Evolutionary conservation across 148 eudicot genomes (phyloP).

Genomic region (Rhododendron ovatum): DNA sequence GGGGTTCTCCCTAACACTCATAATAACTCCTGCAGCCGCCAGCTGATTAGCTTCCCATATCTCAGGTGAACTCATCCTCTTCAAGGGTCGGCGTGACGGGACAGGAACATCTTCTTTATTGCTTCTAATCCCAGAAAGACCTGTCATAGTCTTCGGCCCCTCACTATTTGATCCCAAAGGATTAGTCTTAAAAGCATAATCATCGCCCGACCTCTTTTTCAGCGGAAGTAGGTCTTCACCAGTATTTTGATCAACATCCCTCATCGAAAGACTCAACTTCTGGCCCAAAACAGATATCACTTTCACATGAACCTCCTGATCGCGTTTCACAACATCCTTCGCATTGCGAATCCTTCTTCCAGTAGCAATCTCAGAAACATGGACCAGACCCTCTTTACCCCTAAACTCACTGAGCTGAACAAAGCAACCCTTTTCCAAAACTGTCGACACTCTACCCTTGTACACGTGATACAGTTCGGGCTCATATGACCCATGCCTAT

Average conservation of each 20-base stretch:
- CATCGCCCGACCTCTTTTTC: conserved; percentile 33
- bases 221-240: too few relatives aligned
- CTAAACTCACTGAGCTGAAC: conserved; percentile 58
- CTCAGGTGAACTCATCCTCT: conserved; percentile 89
- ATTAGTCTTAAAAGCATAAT: conserved; percentile 23
- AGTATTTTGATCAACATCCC: conserved; percentile 51
- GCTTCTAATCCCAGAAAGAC: too few relatives aligned
- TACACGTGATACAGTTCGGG: conserved; percentile 65
- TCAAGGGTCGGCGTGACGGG: conserved; percentile 63
- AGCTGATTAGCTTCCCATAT: conserved; percentile 89
- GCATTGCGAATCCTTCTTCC: conserved; percentile 54
- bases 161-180: too few relatives aligned
- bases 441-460: conserved; percentile 74
- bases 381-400: conserved; percentile 93
- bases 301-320: conserved; percentile 83
- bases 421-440: conserved; percentile 78
- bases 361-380: conserved; percentile 74
- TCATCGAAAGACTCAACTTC: conserved; percentile 75
- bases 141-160: too few relatives aligned
- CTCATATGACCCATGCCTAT: conserved; percentile 26
- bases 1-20: conserved; percentile 57
- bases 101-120: conserved; percentile 40
- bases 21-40: conserved; percentile 74
- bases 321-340: conserved; percentile 74
- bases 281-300: conserved; percentile 62